phyloP scores from a whole-genome alignment of 2,329 filamentous ascomycete species.

The Verticillium alfalfae region DNA sequence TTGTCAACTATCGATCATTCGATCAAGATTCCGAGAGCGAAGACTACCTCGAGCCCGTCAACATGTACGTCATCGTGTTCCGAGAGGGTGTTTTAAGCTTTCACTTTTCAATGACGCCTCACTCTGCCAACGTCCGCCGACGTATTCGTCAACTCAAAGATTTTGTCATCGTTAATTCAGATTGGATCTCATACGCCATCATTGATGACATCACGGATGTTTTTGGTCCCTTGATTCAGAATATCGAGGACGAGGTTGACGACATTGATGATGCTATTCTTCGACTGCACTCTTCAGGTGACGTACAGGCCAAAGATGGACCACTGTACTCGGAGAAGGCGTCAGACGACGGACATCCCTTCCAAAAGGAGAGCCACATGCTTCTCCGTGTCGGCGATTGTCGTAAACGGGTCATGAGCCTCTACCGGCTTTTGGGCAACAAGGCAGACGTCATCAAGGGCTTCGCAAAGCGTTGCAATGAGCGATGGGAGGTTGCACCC shows the following conservation, averaged over 20 bases:
- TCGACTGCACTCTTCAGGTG: constrained; percentile 62
- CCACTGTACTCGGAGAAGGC: constrained; percentile 36
- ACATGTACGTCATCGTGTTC: constrained; percentile 97
- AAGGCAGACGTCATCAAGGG: constrained; percentile 99
- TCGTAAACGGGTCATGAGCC: constrained; percentile 93
- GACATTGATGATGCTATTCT: constrained; percentile 93
- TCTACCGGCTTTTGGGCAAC: constrained; percentile 89
- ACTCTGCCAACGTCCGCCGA: constrained; percentile 91
- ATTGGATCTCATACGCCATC: constrained; percentile 98
- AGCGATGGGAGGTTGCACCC: constrained; percentile 94
- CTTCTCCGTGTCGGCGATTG: constrained; percentile 87
- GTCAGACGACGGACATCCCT: constrained; percentile 35
- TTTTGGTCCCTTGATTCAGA: constrained; percentile 86
- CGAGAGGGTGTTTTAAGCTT: constrained; percentile 92
- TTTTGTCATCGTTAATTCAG: constrained; percentile 85
- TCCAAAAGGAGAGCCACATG: constrained; percentile 68
- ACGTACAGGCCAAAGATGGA: constrained; percentile 31
- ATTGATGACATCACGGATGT: constrained; percentile 98
- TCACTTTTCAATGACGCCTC: constrained; percentile 93
- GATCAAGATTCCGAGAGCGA: constrained; percentile 89
- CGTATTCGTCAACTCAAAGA: constrained; percentile 90
- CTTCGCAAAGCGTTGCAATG: constrained; percentile 96
- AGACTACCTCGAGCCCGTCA: constrained; percentile 89
- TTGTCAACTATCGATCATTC: constrained; percentile 96
- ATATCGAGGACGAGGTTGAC: constrained; percentile 93